Percentiles rank a stretch among this genome's conserved stretches.
Conservation (phyloP, 148 eudicot species). For the Vaccinium myrtillus region DNA sequence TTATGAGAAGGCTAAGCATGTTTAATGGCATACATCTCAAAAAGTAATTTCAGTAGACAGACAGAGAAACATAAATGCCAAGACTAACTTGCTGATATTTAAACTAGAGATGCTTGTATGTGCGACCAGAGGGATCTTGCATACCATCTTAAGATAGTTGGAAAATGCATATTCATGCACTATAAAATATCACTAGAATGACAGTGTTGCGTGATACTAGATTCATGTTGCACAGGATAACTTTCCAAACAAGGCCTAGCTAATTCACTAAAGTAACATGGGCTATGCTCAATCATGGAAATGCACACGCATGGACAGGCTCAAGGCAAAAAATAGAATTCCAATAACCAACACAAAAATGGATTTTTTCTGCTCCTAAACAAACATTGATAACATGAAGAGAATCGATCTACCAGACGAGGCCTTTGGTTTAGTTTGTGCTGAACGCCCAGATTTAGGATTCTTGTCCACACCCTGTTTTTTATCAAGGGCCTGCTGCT, state of each 20-base stretch:
- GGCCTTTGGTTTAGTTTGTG: slow-evolving; percentile 70
- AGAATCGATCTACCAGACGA: slow-evolving; percentile 50
- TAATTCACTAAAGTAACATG: neutral
- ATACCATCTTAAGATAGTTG: neutral
- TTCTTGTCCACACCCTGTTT: slow-evolving; percentile 79
- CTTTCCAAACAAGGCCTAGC: neutral
- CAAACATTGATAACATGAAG: neutral
- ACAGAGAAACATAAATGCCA: neutral
- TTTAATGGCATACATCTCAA: neutral
- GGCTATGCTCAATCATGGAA: neutral
- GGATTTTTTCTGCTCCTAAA: neutral
- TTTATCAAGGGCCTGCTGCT: slow-evolving; percentile 85
- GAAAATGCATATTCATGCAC: neutral
- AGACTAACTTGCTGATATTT: neutral
- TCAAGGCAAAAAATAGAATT: neutral
- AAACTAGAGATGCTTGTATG: neutral
- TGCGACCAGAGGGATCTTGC: neutral
- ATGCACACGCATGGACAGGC: neutral
- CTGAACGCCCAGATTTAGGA: slow-evolving; percentile 70
- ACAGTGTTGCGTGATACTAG: neutral
- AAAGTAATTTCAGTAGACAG: neutral
- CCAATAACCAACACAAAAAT: neutral
- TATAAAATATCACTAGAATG: neutral
- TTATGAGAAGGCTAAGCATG: neutral
- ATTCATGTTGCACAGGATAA: neutral